These are phyloP conservation scores for Saposhnikovia divaricata DNA, from an alignment of 129 eudicot genomes.

Conservation along the genomic window DNA sequence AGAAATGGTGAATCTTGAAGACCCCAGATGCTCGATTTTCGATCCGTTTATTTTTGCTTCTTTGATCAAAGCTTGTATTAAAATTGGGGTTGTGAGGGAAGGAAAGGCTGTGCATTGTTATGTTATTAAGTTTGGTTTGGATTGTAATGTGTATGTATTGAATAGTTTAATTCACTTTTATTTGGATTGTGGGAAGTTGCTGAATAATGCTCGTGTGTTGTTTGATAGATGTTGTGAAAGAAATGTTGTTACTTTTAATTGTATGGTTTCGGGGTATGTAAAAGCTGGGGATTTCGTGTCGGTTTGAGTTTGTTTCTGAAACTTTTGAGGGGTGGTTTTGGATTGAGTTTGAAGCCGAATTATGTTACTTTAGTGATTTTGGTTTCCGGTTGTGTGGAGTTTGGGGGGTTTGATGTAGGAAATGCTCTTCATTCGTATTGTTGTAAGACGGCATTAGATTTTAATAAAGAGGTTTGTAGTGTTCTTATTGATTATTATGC, in stretches of 20 bases:
- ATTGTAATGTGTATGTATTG: slow-evolving; percentile 18
- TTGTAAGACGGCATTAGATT: slow-evolving; percentile 17
- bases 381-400: slow-evolving; percentile 25
- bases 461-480: slow-evolving; percentile 21
- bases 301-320: slow-evolving; percentile 22
- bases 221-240: slow-evolving; percentile 18
- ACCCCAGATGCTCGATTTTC: background rate
- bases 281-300: slow-evolving; percentile 8
- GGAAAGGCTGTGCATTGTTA: slow-evolving; percentile 26
- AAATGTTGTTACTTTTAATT: slow-evolving; percentile 24
- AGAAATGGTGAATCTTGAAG: background rate
- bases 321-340: slow-evolving; percentile 19
- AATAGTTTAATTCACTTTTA: slow-evolving; percentile 28
- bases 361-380: slow-evolving; percentile 24
- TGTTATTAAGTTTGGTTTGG: slow-evolving; percentile 15
- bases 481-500: slow-evolving; percentile 28
- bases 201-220: slow-evolving; percentile 20
- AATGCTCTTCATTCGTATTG: slow-evolving; percentile 22
- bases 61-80: slow-evolving; percentile 26
- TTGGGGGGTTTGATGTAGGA: slow-evolving; percentile 15
- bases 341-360: slow-evolving; percentile 20
- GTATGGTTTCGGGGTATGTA: slow-evolving; percentile 25
- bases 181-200: slow-evolving; percentile 12
- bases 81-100: slow-evolving; percentile 3
- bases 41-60: slow-evolving; percentile 32